Conservation (phyloP, 805 yeast species). For the Wickerhamiella australiensis region DNA sequence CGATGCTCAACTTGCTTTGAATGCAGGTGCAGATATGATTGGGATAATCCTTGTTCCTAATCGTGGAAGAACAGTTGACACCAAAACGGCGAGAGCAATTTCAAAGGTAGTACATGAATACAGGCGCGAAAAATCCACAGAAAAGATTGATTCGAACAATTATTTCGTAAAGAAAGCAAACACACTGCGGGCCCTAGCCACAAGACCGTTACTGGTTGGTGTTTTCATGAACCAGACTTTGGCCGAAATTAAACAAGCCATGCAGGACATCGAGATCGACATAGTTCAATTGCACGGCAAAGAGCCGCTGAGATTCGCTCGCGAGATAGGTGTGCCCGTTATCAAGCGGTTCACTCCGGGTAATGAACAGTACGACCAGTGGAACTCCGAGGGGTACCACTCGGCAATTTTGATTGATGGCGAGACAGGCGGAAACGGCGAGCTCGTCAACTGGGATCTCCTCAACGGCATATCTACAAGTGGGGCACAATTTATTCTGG, state of each 20-base stretch:
- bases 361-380: conserved; percentile 30
- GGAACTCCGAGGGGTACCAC: conserved; percentile 31
- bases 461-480: conserved; percentile 23
- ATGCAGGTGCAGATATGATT: conserved; percentile 57
- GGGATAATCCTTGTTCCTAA: conserved; percentile 85
- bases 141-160: neutral
- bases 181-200: neutral
- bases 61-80: conserved; percentile 55
- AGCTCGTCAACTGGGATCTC: conserved; percentile 55
- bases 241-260: conserved; percentile 41
- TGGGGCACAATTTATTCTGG: conserved; percentile 45
- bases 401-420: conserved; percentile 64
- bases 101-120: conserved; percentile 26
- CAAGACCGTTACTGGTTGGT: conserved; percentile 47
- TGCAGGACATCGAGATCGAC: conserved; percentile 44
- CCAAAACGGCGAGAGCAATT: conserved; percentile 37
- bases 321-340: conserved; percentile 40
- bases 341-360: conserved; percentile 62
- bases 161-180: neutral
- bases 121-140: neutral
- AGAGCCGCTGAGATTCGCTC: conserved; percentile 40
- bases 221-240: conserved; percentile 76
- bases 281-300: conserved; percentile 83
- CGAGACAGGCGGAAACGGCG: conserved; percentile 88
- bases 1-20: conserved; percentile 61